Base-by-base conservation (phyloP, 352 stramenopile species). In the Phytophthora multivora region DNA sequence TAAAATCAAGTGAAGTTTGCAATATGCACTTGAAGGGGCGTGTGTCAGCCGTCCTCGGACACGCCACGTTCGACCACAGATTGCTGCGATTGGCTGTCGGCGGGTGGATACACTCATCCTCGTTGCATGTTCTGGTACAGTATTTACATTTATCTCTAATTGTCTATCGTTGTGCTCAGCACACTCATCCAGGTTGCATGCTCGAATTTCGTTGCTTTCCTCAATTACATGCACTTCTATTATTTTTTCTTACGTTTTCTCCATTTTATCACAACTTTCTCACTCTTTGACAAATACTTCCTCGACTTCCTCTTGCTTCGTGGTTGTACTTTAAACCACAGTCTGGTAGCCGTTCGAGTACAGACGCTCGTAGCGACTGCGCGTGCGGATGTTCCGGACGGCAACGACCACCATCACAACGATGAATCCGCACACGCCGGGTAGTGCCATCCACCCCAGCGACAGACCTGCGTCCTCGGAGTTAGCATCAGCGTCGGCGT, bases 301-400 rank as follows among this genome's bases (percentile, higher is more conserved):
- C 40, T 51, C 38, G 38, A 25, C 19, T 31, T 11, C 10, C 18
- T 12, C 15, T 49, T 23, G 21, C 21, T 4, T 4, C 21, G 21
- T 23, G 21, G 21, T 23, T 23, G 21, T 23, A 28, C 28, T 12
- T 63, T 60, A 69, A 11, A 69, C 63, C 10, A 70, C 64, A 10
- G 52, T 41, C 33, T 72, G 51, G 33, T 71, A 62, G 30, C 62
- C 56, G 35, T 57, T 68, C 40, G 79, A 84, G 42, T 58, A 59
- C 39, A 88, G 79, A 12, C 67, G 51, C 71, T 80, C 48, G 47
- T 88, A 88, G 13, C 51, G 62, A 2, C 64, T 39, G 43, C 79
- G 81, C 60, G 77, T 83, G 38, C 74, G 61, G 26, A 49, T 50
- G 42, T 79, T 88, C 59, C 75, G 77, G 51, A 75, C 64, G 51